phyloP scores from a whole-genome alignment of 2,329 filamentous ascomycete genomes.

The Talaromyces funiculosus region DNA sequence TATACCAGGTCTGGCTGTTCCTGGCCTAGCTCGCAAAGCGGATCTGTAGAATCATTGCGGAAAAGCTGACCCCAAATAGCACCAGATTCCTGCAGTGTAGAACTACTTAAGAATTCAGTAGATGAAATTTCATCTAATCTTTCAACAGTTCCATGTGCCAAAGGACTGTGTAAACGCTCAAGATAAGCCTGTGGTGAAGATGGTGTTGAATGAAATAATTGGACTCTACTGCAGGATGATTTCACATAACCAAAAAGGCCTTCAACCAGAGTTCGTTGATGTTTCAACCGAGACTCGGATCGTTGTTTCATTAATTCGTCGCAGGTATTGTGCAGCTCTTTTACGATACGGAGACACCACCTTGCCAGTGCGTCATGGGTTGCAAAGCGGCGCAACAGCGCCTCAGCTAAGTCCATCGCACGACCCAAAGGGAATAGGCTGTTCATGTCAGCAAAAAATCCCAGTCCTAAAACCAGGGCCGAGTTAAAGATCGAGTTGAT shows the following conservation, averaged over 20 bases:
- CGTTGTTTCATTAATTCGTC: background rate
- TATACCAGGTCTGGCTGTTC: background rate
- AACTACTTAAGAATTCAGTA: background rate
- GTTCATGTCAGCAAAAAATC: background rate
- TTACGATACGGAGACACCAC: background rate
- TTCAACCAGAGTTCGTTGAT: background rate
- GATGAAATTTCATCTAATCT: background rate
- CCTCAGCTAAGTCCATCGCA: background rate
- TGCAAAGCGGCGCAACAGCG: background rate
- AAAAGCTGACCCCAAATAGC: background rate
- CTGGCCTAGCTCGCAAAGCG: background rate
- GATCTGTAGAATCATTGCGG: background rate
- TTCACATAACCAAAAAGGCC: background rate
- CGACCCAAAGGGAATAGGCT: background rate
- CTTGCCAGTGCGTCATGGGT: background rate
- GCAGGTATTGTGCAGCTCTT: background rate
- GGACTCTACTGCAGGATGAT: background rate
- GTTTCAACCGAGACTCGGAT: background rate
- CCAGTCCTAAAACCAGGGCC: background rate
- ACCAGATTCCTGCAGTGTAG: background rate
- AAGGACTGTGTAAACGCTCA: background rate
- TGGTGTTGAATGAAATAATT: background rate
- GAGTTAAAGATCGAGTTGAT: background rate
- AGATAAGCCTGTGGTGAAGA: background rate
- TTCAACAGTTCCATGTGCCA: background rate